Evolutionary conservation across 1,284 basidiomycete species (phyloP).

Genomic region (Rhizoctonia solani): DNA sequence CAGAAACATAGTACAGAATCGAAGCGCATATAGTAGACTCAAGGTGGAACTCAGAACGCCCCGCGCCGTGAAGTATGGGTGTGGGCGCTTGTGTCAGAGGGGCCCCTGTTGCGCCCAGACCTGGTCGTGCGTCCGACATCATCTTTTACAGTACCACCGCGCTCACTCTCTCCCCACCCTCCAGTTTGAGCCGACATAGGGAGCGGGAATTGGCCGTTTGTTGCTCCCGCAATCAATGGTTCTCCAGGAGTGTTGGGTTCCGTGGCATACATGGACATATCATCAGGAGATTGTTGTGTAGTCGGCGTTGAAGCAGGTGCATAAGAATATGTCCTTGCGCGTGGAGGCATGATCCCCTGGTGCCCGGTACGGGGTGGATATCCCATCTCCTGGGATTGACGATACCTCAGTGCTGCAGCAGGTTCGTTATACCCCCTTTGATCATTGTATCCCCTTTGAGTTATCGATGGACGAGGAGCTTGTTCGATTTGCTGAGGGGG

Average conservation of each 20-base stretch:
- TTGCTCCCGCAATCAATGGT: background rate
- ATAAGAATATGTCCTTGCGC: constrained; percentile 26
- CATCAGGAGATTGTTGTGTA: background rate
- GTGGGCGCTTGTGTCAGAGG: constrained; percentile 6
- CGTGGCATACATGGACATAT: constrained; percentile 16
- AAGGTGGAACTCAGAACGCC: background rate
- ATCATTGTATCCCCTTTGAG: background rate
- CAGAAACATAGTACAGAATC: background rate
- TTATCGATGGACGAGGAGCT: constrained; percentile 2
- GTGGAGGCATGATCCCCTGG: background rate
- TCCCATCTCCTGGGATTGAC: constrained; percentile 25
- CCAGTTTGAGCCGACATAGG: background rate
- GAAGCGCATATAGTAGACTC: background rate
- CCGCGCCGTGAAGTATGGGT: constrained; percentile 7
- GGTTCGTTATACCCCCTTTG: constrained; percentile 7
- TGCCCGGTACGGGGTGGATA: background rate
- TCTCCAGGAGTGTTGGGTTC: constrained; percentile 28
- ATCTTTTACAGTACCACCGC: background rate
- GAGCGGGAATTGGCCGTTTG: background rate
- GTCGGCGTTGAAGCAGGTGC: constrained; percentile 5
- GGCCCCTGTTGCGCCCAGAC: background rate
- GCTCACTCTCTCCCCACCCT: constrained; percentile 7
- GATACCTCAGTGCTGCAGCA: constrained; percentile 7
- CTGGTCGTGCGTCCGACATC: background rate
- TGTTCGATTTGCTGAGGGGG: constrained; percentile 22